Base-by-base conservation (phyloP, 768 basidiomycete species). In the Gelatoporia subvermispora region DNA sequence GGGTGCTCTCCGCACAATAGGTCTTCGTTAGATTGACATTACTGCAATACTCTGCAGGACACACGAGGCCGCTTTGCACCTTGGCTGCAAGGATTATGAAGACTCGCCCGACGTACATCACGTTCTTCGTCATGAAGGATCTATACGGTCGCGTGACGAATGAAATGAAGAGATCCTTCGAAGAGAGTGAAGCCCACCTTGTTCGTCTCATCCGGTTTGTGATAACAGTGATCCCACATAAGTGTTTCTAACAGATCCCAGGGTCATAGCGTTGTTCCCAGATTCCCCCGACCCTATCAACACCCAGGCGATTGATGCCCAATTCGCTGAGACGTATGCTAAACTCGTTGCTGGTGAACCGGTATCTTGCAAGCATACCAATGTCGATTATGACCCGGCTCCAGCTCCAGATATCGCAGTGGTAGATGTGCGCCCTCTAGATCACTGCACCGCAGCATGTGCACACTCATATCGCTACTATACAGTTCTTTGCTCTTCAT, bases 351-450 rank as follows among this genome's bases (percentile, higher is more conserved):
- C 41, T 15, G 48, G 35, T 2, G 13, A 41, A 11, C 28, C 45
- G 3, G 15, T 52, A 8, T 34, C 34, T 25, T 59, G 58, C 45
- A 28, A 24, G 8, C 24, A 49, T 23, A 54, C 45, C 3, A 39
- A 34, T 3, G 34, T 16, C 20, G 17, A 28, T 16, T 43, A 41
- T 22, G 21, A 34, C 3, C 11, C 53, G 2, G 4, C 53, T 4
- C 47, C 45, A 1, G 51, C 34, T 20, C 59, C 59, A 1, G 31
- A 45, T n/a, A 52, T 51, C 13, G 45, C 45, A 1, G 41, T 57
- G 20, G 24, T 55, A 2, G 59, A 60, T 31, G 59, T 60, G 59
- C 46, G 17, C n/a, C 2, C 10, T 39, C 18, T n/a, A 24, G 21
- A 2, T 22, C 4, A 16, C 17, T 15, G 24, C 13, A 17, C 17